phyloP scores from a whole-genome alignment of 169 alveolate genomes.

The Besnoitia besnoiti region DNA sequence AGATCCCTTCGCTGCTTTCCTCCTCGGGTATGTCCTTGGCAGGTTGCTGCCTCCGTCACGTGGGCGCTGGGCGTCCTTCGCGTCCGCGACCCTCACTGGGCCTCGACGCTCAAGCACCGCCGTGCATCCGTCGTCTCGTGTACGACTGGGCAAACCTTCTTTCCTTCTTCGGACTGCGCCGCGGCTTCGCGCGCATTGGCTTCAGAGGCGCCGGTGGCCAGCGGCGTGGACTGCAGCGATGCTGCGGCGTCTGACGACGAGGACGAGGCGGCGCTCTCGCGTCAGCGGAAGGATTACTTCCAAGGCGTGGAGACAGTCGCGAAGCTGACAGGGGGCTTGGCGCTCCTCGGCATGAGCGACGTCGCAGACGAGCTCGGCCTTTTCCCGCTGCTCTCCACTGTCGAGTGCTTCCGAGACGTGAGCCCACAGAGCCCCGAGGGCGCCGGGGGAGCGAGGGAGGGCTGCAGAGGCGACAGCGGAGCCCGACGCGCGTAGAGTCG shows the following conservation, averaged over 20 bases:
- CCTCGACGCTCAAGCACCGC: not conserved
- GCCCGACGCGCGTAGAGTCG: too few species aligned
- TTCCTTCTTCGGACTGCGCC: not conserved
- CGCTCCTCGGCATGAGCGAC: not conserved
- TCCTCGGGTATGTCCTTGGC: not conserved
- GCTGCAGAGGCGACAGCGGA: too few species aligned
- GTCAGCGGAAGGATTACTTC: not conserved
- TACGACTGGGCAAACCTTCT: not conserved
- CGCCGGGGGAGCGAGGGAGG: too few species aligned
- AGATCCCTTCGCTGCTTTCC: not conserved
- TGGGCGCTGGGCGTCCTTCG: not conserved
- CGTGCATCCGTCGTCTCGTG: not conserved
- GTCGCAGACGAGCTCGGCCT: not conserved
- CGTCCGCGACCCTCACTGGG: not conserved
- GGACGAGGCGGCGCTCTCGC: not conserved
- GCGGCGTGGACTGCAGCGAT: not conserved
- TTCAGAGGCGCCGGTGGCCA: not conserved
- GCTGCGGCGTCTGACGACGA: not conserved
- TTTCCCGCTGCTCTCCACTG: slow-evolving; percentile 11
- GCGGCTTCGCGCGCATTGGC: not conserved
- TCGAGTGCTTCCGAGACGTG: not conserved
- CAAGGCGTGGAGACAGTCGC: not conserved
- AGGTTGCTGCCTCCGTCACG: not conserved
- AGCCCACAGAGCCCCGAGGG: too few species aligned
- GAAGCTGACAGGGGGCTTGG: not conserved